Evolutionary conservation across 2,329 filamentous ascomycete species (phyloP).

Genomic region (Aspergillus sp.): DNA sequence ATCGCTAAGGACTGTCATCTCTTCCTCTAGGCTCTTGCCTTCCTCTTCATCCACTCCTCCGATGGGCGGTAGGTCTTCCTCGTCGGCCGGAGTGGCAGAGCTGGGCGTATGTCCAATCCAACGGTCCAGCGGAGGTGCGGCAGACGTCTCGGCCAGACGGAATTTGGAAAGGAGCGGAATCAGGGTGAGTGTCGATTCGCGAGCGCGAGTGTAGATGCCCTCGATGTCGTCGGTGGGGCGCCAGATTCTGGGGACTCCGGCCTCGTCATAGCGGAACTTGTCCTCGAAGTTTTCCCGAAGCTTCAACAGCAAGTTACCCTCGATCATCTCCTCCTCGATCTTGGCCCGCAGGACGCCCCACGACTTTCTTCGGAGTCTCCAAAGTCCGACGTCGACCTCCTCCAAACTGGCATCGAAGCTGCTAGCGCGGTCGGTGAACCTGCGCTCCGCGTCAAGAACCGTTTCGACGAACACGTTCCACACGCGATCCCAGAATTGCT

Average conservation of each 20-base stretch:
- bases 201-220: constrained; percentile 85
- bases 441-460: constrained; percentile 78
- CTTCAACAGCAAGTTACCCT: constrained; percentile 93
- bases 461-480: constrained; percentile 83
- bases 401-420: constrained; percentile 91
- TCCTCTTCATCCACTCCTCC: constrained; percentile 94
- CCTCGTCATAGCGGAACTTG: constrained; percentile 97
- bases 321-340: constrained; percentile 97
- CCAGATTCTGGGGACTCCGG: constrained; percentile 94
- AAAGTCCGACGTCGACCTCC: constrained; percentile 88
- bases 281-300: constrained; percentile 98
- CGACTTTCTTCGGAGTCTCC: constrained; percentile 88
- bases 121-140: constrained; percentile 74
- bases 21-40: constrained; percentile 90
- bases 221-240: constrained; percentile 96
- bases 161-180: constrained; percentile 89
- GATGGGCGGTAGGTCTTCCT: constrained; percentile 85
- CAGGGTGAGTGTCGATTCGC: constrained; percentile 86
- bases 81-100: constrained; percentile 75
- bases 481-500: constrained; percentile 92
- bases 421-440: constrained; percentile 84
- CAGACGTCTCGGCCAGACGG: constrained; percentile 70
- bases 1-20: constrained; percentile 92
- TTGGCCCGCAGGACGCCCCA: constrained; percentile 88
- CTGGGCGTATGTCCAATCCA: constrained; percentile 80